These are phyloP conservation scores for Colletotrichum sp. DNA, from an alignment of 2,329 filamentous ascomycete species.

Conservation along the genomic window DNA sequence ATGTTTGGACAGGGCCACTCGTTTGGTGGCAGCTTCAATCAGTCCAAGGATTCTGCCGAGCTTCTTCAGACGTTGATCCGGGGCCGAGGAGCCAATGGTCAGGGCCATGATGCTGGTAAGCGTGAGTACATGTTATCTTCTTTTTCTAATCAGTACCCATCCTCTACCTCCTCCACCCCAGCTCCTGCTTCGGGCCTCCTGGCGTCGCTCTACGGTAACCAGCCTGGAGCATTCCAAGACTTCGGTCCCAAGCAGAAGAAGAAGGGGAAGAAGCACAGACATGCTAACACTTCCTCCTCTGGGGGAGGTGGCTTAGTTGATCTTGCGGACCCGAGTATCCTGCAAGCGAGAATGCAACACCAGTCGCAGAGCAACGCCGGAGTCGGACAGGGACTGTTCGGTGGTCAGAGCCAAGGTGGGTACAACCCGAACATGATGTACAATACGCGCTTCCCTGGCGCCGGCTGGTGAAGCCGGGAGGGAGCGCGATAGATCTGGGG, in stretches of 20 bases:
- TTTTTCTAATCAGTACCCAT: slow-evolving; percentile 85
- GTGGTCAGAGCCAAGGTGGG: slow-evolving; percentile 91
- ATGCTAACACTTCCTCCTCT: slow-evolving; percentile 99
- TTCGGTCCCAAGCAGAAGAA: slow-evolving; percentile 98
- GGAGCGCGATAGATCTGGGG: slow-evolving; percentile 9
- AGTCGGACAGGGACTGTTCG: slow-evolving; percentile 89
- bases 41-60: slow-evolving; percentile 76
- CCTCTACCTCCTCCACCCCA: slow-evolving; percentile 80
- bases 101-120: slow-evolving; percentile 87
- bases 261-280: slow-evolving; percentile 99
- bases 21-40: slow-evolving; percentile 77
- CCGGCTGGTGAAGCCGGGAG: slow-evolving; percentile 23
- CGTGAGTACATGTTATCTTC: slow-evolving; percentile 98
- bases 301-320: slow-evolving; percentile 98
- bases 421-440: slow-evolving; percentile 91
- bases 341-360: slow-evolving; percentile 96
- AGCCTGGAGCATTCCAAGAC: slow-evolving; percentile 87
- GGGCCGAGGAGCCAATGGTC: slow-evolving; percentile 69
- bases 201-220: slow-evolving; percentile 88
- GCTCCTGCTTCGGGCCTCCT: slow-evolving; percentile 90
- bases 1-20: slow-evolving; percentile 92
- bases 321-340: slow-evolving; percentile 99
- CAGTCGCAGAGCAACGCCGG: slow-evolving; percentile 80
- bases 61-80: slow-evolving; percentile 84
- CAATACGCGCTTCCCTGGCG: slow-evolving; percentile 38